Evolutionary conservation across 768 basidiomycete genomes (phyloP).

Genomic region (Kwoniella dejecticola): DNA sequence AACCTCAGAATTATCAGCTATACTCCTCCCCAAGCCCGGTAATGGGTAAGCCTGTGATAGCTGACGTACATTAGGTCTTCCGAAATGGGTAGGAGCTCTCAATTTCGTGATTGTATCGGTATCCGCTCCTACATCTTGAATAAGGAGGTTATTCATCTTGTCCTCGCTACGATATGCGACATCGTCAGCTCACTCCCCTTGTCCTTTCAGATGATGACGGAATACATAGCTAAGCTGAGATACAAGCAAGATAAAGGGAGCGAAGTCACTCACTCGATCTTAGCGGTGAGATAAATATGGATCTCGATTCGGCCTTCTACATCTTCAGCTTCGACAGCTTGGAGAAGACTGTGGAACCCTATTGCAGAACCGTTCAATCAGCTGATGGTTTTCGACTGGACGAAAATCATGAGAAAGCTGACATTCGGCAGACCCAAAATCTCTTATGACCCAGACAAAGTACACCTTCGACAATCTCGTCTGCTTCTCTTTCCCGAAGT

Average conservation of each 20-base stretch:
- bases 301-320: constrained; percentile 83
- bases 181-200: neutral
- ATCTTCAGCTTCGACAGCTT: constrained; percentile 93
- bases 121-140: constrained; percentile 89
- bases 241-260: neutral
- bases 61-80: constrained; percentile 76
- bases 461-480: constrained; percentile 81
- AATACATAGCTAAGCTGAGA: neutral
- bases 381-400: no score
- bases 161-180: constrained; percentile 62
- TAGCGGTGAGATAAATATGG: constrained; percentile 83
- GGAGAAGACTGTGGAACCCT: constrained; percentile 82
- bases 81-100: constrained; percentile 88
- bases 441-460: constrained; percentile 93
- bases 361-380: neutral
- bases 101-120: constrained; percentile 87
- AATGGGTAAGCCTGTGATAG: constrained; percentile 35
- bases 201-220: neutral
- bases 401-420: constrained; percentile 12
- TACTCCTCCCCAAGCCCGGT: neutral
- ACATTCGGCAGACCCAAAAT: constrained; percentile 66
- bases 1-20: neutral
- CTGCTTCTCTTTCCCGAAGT: constrained; percentile 67
- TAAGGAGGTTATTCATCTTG: constrained; percentile 90
- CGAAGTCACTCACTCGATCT: constrained; percentile 62